Conservation (phyloP, 768 basidiomycete genomes). For the Xanthoconium stramineum region DNA sequence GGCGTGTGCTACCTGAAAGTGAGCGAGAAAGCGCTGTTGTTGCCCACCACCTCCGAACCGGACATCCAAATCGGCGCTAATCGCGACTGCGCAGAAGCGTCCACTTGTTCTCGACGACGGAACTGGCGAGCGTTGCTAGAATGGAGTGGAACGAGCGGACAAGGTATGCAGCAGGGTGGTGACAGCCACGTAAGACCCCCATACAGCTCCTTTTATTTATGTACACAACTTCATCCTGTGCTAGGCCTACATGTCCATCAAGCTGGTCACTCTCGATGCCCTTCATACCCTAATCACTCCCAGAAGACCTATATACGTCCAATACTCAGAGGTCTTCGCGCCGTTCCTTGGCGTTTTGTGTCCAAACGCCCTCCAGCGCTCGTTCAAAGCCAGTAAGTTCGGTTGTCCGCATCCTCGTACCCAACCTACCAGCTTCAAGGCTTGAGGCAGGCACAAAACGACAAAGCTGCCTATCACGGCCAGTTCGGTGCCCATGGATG, state of each 20-base stretch:
- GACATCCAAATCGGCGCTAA: slow-evolving; percentile 18
- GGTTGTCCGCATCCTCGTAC: not conserved
- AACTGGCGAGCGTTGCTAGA: not conserved
- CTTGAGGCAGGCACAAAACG: slow-evolving; percentile 50
- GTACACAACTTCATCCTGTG: slow-evolving; percentile 9
- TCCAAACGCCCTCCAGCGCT: slow-evolving; percentile 47
- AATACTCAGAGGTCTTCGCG: slow-evolving; percentile 57
- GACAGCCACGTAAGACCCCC: slow-evolving; percentile 3
- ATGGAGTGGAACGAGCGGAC: slow-evolving; percentile 6
- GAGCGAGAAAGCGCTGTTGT: slow-evolving; percentile 8
- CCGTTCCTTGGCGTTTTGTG: slow-evolving; percentile 63
- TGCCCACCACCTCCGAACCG: slow-evolving; percentile 13
- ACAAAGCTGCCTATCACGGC: slow-evolving; percentile 53
- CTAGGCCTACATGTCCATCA: slow-evolving; percentile 34
- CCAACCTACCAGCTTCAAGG: slow-evolving; percentile 30
- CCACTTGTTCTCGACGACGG: not conserved
- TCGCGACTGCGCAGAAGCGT: slow-evolving; percentile 12
- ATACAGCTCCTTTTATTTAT: slow-evolving; percentile 15
- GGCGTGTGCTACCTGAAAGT: slow-evolving; percentile 23
- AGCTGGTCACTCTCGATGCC: slow-evolving; percentile 75
- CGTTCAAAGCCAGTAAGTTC: slow-evolving; percentile 56
- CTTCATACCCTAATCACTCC: slow-evolving; percentile 74
- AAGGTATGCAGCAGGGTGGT: slow-evolving; percentile 6
- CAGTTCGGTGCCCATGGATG: slow-evolving; percentile 50
- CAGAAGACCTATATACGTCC: slow-evolving; percentile 62